Percentiles rank a stretch among this genome's conserved stretches.
Evolutionary conservation across 2,329 filamentous ascomycete genomes (phyloP).

Genomic region (Dactylellina parvicollis): DNA sequence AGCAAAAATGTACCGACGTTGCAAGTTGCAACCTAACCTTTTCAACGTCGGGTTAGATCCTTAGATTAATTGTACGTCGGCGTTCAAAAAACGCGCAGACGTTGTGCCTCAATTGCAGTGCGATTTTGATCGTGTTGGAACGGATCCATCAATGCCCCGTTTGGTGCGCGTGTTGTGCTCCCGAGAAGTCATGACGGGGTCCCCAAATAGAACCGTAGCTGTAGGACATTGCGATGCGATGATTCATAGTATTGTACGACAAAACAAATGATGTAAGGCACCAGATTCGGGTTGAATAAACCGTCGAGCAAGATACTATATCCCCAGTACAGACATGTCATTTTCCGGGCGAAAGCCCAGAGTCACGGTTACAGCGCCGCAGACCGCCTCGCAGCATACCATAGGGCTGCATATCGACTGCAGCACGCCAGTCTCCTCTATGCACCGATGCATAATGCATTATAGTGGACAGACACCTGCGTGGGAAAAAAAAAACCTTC

Average conservation of each 20-base stretch:
- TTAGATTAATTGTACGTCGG: not conserved
- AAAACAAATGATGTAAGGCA: not conserved
- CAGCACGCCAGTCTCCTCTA: conserved; percentile 15
- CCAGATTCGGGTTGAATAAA: not conserved
- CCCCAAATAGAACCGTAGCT: no score
- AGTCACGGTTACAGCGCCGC: conserved; percentile 30
- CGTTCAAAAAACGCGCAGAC: not conserved
- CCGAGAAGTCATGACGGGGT: no score
- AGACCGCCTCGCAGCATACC: conserved; percentile 30
- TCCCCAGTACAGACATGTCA: not conserved
- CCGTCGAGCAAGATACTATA: not conserved
- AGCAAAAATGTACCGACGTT: not conserved
- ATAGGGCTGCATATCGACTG: conserved; percentile 44
- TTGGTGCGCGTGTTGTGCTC: no score
- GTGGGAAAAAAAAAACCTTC: not conserved
- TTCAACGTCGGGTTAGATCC: not conserved
- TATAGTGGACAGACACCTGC: conserved; percentile 7
- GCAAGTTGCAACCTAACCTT: conserved; percentile 8
- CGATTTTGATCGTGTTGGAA: conserved; percentile 8
- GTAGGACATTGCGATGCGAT: not conserved
- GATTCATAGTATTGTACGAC: not conserved
- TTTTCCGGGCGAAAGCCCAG: not conserved
- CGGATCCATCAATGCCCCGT: no score
- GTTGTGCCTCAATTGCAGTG: not conserved
- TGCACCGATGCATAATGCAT: conserved; percentile 18